These are phyloP conservation scores for Talaromyces atroroseus DNA, from an alignment of 2,329 filamentous ascomycete species.

Conservation along the genomic window DNA sequence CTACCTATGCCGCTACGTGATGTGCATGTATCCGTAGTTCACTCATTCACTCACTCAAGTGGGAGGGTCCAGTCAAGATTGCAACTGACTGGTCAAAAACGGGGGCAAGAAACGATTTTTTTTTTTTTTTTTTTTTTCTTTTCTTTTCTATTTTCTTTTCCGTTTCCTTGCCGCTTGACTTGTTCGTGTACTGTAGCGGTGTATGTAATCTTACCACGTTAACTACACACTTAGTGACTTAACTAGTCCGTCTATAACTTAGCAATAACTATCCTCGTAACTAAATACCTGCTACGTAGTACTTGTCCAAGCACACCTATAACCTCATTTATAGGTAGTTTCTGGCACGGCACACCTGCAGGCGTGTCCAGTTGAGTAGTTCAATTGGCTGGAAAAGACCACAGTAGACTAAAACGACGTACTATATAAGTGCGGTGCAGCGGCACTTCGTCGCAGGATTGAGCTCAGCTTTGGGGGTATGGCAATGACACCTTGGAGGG, in stretches of 20 bases:
- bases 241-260: too few relatives aligned
- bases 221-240: too few relatives aligned
- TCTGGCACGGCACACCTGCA: too few relatives aligned
- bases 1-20: not conserved
- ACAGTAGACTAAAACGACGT: too few relatives aligned
- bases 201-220: too few relatives aligned
- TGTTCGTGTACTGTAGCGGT: too few relatives aligned
- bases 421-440: constrained; percentile 7
- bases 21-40: not conserved
- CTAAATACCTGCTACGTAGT: too few relatives aligned
- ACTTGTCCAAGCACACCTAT: too few relatives aligned
- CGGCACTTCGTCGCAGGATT: not conserved
- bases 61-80: not conserved
- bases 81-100: not conserved
- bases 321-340: too few relatives aligned
- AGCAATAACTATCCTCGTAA: too few relatives aligned
- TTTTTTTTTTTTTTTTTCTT: not conserved
- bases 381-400: not conserved
- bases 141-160: not conserved
- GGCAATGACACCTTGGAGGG: too few relatives aligned
- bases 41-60: not conserved
- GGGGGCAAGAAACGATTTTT: not conserved
- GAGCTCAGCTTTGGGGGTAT: not conserved
- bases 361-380: not conserved
- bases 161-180: too few relatives aligned